Percentiles rank a stretch among this genome's conserved stretches.
Evolutionary conservation across 306 rosid genomes (phyloP).

Genomic region (Arachis stenosperma): DNA sequence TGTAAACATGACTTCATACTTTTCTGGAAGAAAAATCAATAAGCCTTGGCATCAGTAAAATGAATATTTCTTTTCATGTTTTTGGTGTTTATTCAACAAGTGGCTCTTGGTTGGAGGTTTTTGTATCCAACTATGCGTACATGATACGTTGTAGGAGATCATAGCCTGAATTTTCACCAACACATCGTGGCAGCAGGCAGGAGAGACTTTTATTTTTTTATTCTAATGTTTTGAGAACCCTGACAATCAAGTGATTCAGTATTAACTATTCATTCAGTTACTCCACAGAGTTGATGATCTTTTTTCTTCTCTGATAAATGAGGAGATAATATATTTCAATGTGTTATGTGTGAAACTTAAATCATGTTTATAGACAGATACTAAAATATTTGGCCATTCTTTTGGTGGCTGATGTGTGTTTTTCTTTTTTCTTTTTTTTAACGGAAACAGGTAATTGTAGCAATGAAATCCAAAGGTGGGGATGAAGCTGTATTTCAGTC

Average conservation of each 20-base stretch:
- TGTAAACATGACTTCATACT: not conserved
- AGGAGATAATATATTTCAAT: not conserved
- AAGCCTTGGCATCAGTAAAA: slow-evolving; percentile 11
- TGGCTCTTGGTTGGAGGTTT: slow-evolving; percentile 14
- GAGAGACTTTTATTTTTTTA: slow-evolving; percentile 9
- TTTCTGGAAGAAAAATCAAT: not conserved
- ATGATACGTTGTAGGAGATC: slow-evolving; percentile 6
- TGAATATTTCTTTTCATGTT: slow-evolving; percentile 17
- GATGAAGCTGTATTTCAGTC: slow-evolving; percentile 84
- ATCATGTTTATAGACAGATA: not conserved
- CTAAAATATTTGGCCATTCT: not conserved
- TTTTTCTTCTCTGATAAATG: not conserved
- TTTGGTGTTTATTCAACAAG: slow-evolving; percentile 9
- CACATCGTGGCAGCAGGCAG: slow-evolving; percentile 5
- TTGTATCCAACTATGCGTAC: not conserved
- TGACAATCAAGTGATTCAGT: slow-evolving; percentile 5
- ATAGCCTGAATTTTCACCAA: not conserved
- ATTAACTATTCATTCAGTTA: not conserved
- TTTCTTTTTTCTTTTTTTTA: not conserved
- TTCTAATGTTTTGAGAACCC: slow-evolving; percentile 15
- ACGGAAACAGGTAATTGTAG: slow-evolving; percentile 70
- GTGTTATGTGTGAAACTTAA: slow-evolving; percentile 11
- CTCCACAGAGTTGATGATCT: not conserved
- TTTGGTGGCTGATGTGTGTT: slow-evolving; percentile 25
- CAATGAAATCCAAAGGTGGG: slow-evolving; percentile 82